A percentile compares a stretch with the other conserved stretches of the same genome.
Evolutionary conservation across 2,329 filamentous ascomycete genomes (phyloP).

Genomic region (Fusarium sarcochroum): DNA sequence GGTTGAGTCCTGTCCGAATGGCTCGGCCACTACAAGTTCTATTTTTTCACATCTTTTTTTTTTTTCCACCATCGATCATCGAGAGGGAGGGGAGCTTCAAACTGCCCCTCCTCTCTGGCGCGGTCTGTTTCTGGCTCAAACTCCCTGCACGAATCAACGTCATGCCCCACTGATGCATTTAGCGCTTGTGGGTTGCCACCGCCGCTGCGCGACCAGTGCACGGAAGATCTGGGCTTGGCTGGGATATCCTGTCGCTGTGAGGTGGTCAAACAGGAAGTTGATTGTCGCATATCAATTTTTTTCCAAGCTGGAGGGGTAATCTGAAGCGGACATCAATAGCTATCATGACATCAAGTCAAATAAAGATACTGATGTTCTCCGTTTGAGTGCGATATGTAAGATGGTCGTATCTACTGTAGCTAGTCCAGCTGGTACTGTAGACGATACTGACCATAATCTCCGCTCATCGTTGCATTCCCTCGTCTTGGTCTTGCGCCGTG

Average conservation of each 20-base stretch:
- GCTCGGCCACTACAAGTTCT: background rate
- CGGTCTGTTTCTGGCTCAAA: constrained; percentile 42
- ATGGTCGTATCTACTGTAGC: too few species aligned
- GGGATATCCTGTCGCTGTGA: constrained; percentile 18
- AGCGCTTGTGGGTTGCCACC: constrained; percentile 46
- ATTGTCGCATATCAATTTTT: constrained; percentile 30
- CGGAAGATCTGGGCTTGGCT: constrained; percentile 42
- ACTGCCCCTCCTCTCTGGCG: constrained; percentile 47
- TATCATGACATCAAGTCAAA: constrained; percentile 16
- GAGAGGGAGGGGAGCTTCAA: constrained; percentile 40
- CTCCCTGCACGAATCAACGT: constrained; percentile 49
- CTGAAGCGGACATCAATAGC: constrained; percentile 8
- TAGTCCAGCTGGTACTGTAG: too few species aligned
- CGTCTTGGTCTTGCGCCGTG: constrained; percentile 18
- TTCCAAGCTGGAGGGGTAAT: constrained; percentile 35
- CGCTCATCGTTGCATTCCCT: constrained; percentile 21
- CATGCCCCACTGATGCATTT: constrained; percentile 50
- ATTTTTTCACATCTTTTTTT: constrained; percentile 1
- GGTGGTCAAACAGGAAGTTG: constrained; percentile 40
- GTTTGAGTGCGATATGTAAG: background rate
- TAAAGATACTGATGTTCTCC: background rate
- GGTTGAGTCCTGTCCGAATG: background rate
- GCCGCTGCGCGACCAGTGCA: constrained; percentile 42
- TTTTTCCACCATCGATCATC: constrained; percentile 28
- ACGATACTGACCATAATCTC: constrained; percentile 16